Percentiles rank a stretch among this genome's conserved stretches.
Evolutionary conservation across 257 asterid genomes (phyloP).

Genomic region (Solanum lignicaule): DNA sequence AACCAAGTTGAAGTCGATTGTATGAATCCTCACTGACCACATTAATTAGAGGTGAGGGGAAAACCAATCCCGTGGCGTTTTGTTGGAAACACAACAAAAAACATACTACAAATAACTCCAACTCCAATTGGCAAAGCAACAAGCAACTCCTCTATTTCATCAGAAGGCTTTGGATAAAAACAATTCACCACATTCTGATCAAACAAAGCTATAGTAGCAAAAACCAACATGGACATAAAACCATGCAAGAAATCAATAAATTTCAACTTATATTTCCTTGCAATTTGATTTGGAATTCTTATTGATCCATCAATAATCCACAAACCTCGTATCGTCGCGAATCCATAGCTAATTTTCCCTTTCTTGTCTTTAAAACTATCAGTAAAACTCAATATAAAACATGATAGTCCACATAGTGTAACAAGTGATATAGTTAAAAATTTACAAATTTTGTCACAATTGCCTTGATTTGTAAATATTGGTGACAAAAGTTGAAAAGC

Average conservation of each 20-base stretch:
- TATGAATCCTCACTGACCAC: neutral
- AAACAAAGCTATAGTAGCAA: slow-evolving; percentile 56
- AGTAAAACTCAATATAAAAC: slow-evolving; percentile 55
- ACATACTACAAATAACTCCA: slow-evolving; percentile 71
- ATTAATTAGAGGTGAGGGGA: slow-evolving; percentile 35
- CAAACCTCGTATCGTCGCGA: slow-evolving; percentile 59
- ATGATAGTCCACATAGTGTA: slow-evolving; percentile 52
- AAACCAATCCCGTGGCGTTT: slow-evolving; percentile 85
- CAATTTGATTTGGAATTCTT: slow-evolving; percentile 33
- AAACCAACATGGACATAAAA: slow-evolving; percentile 67
- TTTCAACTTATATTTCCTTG: slow-evolving; percentile 44
- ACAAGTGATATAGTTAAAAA: slow-evolving; percentile 45
- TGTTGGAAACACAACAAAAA: slow-evolving; percentile 78
- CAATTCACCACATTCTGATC: slow-evolving; percentile 62
- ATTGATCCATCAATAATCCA: slow-evolving; percentile 79
- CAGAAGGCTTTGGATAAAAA: slow-evolving; percentile 64
- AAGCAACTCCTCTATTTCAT: slow-evolving; percentile 44
- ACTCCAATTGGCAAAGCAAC: slow-evolving; percentile 69
- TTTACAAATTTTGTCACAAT: slow-evolving; percentile 48
- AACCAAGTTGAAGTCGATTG: neutral
- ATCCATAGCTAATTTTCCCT: slow-evolving; percentile 61
- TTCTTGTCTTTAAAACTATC: slow-evolving; percentile 75
- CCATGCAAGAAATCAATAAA: slow-evolving; percentile 76
- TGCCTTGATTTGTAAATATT: slow-evolving; percentile 63
- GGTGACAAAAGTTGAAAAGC: slow-evolving; percentile 71